These are phyloP conservation scores for Micractinium conductrix DNA, from an alignment of 139 green algal species.

Conservation along the genomic window DNA sequence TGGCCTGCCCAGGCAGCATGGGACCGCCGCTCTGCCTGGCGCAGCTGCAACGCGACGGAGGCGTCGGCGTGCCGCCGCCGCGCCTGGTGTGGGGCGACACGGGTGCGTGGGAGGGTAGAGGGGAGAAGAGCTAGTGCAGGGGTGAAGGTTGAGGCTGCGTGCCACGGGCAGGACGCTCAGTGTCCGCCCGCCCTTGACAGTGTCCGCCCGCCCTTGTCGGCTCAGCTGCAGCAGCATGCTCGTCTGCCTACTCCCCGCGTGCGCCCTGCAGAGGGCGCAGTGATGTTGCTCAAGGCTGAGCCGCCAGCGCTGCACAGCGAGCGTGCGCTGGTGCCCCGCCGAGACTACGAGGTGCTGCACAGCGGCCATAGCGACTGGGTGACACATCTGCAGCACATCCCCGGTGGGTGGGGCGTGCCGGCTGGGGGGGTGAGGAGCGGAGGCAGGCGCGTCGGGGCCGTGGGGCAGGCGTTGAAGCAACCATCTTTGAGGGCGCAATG, in stretches of 20 bases:
- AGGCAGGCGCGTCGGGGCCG: no score
- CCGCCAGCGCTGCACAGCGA: constrained; percentile 14
- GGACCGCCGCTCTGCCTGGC: constrained; percentile 71
- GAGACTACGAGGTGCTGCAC: constrained; percentile 76
- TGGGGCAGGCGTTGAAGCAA: not conserved
- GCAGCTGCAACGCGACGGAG: constrained; percentile 17
- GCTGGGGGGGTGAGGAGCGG: no score
- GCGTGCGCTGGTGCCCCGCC: constrained; percentile 30
- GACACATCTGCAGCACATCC: constrained; percentile 59
- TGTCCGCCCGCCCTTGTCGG: not conserved
- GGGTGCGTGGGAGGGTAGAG: not conserved
- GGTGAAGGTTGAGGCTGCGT: not conserved
- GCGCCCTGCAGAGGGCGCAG: not conserved
- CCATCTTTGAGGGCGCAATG: no score
- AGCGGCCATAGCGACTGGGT: constrained; percentile 85
- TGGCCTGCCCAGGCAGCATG: constrained; percentile 61
- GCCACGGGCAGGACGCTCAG: not conserved
- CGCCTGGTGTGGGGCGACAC: constrained; percentile 27
- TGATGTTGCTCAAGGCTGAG: constrained; percentile 20
- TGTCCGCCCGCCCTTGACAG: not conserved
- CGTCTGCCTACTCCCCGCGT: not conserved
- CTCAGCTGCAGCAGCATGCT: not conserved
- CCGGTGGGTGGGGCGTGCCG: no score
- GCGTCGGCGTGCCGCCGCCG: not conserved
- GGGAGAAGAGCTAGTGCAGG: not conserved